phyloP scores from a whole-genome alignment of 2,329 filamentous ascomycete genomes.

The Stachybotrys chlorohalonatus region DNA sequence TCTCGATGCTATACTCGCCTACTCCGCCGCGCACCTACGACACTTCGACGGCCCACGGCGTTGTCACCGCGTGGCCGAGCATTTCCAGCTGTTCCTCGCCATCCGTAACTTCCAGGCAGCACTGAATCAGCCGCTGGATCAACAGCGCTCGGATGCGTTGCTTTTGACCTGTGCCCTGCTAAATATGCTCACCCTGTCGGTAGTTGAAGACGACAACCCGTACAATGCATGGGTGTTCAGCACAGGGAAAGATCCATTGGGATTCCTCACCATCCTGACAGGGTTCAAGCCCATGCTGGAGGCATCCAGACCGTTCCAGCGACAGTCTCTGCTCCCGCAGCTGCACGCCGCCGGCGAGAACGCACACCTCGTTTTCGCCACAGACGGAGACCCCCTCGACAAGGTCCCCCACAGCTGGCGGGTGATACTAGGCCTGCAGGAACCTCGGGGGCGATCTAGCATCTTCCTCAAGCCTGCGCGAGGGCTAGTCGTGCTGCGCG shows the following conservation, averaged over 20 bases:
- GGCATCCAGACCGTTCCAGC: constrained; percentile 8
- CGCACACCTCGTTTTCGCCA: constrained; percentile 4
- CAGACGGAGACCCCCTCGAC: constrained; percentile 4
- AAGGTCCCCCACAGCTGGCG: constrained; percentile 2
- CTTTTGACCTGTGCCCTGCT: constrained; percentile 13
- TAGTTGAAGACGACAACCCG: constrained; percentile 5
- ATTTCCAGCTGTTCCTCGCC: constrained; percentile 12
- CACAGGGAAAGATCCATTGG: constrained; percentile 5
- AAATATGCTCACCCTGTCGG: constrained; percentile 12
- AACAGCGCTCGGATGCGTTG: constrained; percentile 11
- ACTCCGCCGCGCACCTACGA: constrained; percentile 13
- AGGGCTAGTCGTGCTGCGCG: constrained; percentile 4
- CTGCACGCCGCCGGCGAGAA: constrained; percentile 8
- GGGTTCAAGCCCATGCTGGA: constrained; percentile 11
- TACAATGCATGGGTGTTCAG: constrained; percentile 12
- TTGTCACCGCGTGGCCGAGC: constrained; percentile 10
- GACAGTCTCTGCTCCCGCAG: constrained; percentile 8
- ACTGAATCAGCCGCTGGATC: constrained; percentile 7
- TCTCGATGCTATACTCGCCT: constrained; percentile 11
- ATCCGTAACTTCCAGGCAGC: constrained; percentile 10
- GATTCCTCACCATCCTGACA: constrained; percentile 14
- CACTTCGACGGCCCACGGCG: constrained; percentile 2
- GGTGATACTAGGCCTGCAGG: constrained; percentile 3
- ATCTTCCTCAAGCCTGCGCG: constrained; percentile 4
- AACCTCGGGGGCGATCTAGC: neutral